These are phyloP conservation scores for Pseudopithomyces maydicus DNA, from an alignment of 2,329 filamentous ascomycete species.

Conservation along the genomic window DNA sequence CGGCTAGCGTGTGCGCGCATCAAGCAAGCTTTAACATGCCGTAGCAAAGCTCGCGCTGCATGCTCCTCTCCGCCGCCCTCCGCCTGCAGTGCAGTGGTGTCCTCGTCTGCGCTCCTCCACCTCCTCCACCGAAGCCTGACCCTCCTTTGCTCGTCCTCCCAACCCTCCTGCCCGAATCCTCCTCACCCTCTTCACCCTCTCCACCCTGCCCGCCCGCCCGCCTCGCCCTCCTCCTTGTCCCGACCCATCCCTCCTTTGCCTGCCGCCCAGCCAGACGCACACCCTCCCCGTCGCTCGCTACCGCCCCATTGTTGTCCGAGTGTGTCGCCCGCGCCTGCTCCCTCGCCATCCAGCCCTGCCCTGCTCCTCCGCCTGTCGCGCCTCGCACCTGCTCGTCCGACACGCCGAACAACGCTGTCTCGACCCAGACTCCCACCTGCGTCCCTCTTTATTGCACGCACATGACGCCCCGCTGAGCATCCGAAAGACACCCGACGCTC, in stretches of 20 bases:
- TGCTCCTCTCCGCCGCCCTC: slow-evolving; percentile 4
- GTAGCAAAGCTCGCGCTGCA: slow-evolving; percentile 8
- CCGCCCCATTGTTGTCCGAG: slow-evolving; percentile 1
- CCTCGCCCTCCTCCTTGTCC: background rate
- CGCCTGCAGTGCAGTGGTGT: background rate
- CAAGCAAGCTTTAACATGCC: slow-evolving; percentile 4
- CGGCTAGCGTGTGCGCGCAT: slow-evolving; percentile 4
- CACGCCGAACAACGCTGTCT: slow-evolving; percentile 7
- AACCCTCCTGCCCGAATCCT: background rate
- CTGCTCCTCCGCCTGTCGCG: slow-evolving; percentile 2
- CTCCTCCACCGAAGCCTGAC: background rate
- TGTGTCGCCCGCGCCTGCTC: slow-evolving; percentile 7
- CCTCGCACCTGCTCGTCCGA: slow-evolving; percentile 3
- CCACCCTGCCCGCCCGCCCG: background rate
- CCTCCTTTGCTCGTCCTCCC: background rate
- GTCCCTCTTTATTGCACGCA: slow-evolving; percentile 12
- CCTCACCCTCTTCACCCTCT: background rate
- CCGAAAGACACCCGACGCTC: slow-evolving; percentile 38
- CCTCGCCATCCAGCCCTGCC: background rate
- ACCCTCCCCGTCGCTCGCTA: slow-evolving; percentile 6
- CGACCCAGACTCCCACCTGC: slow-evolving; percentile 35
- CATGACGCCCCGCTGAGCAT: slow-evolving; percentile 40
- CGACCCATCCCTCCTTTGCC: background rate
- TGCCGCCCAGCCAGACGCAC: too few species aligned
- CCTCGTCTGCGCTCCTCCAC: background rate